These are phyloP conservation scores for Sclerotinia minor DNA, from an alignment of 2,329 filamentous ascomycete genomes.

Conservation along the genomic window DNA sequence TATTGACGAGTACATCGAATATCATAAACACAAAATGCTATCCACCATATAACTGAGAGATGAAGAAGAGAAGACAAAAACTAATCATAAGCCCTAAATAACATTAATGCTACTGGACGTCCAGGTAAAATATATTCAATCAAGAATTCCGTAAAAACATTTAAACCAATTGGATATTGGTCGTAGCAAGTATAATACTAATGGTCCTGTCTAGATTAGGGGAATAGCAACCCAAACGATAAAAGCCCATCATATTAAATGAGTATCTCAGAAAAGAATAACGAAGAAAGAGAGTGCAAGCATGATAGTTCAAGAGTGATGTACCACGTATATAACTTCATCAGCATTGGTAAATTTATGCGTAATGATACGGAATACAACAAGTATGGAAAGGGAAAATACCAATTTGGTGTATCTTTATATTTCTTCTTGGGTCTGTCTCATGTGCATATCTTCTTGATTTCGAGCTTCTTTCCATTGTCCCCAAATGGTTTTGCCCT, in stretches of 20 bases:
- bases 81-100: constrained; percentile 37
- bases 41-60: background rate
- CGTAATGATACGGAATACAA: background rate
- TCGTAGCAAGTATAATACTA: constrained; percentile 50
- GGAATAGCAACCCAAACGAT: constrained; percentile 41
- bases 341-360: background rate
- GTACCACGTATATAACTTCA: constrained; percentile 24
- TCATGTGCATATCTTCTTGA: constrained; percentile 43
- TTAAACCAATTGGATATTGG: constrained; percentile 52
- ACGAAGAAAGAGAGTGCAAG: constrained; percentile 45
- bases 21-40: background rate
- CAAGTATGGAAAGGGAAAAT: background rate
- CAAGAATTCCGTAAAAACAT: constrained; percentile 52
- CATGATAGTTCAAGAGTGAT: constrained; percentile 47
- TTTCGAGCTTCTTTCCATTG: constrained; percentile 63
- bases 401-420: constrained; percentile 35
- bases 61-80: background rate
- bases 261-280: constrained; percentile 31
- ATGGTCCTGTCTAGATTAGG: constrained; percentile 40
- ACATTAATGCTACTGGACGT: constrained; percentile 53
- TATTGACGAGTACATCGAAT: background rate
- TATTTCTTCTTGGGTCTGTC: constrained; percentile 56
- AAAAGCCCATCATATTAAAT: constrained; percentile 43
- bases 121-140: constrained; percentile 54
- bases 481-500: constrained; percentile 68